Conservation (phyloP, 768 basidiomycete genomes). For the Mycena vitilis region DNA sequence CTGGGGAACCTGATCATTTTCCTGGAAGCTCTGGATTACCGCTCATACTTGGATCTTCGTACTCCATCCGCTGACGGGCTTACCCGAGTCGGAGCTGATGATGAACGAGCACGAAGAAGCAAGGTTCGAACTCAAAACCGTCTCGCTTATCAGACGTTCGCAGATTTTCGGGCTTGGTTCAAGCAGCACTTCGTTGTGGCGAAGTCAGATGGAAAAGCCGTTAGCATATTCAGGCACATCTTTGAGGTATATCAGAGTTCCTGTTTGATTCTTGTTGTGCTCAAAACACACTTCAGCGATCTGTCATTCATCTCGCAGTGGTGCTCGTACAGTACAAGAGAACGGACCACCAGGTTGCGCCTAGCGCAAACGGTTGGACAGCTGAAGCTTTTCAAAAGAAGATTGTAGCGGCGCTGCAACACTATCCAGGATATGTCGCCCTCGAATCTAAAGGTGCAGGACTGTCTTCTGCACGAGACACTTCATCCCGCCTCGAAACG, state of each 20-base stretch:
- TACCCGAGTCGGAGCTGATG: too few species aligned
- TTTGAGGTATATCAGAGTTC: background rate
- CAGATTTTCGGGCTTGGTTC: background rate
- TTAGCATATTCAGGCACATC: background rate
- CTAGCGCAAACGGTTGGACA: background rate
- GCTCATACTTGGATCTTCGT: background rate
- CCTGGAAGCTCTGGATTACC: slow-evolving; percentile 2
- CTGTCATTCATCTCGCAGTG: background rate
- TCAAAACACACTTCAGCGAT: background rate
- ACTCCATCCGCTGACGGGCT: too few species aligned
- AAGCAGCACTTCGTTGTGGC: background rate
- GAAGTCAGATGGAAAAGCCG: background rate
- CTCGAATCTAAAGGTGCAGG: too few species aligned
- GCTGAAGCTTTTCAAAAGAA: background rate
- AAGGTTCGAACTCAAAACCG: background rate
- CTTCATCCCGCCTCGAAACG: too few species aligned
- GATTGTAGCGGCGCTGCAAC: background rate
- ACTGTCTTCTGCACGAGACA: too few species aligned
- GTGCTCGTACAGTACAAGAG: background rate
- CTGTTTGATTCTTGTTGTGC: too few species aligned
- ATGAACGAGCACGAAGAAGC: background rate
- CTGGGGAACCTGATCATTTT: background rate
- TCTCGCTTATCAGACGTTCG: background rate
- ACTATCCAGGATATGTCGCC: background rate
- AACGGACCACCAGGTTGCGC: background rate